Percentiles rank a stretch among this genome's conserved stretches.
phyloP scores from a whole-genome alignment of 345 rosid species.

The Aurinia saxatilis region DNA sequence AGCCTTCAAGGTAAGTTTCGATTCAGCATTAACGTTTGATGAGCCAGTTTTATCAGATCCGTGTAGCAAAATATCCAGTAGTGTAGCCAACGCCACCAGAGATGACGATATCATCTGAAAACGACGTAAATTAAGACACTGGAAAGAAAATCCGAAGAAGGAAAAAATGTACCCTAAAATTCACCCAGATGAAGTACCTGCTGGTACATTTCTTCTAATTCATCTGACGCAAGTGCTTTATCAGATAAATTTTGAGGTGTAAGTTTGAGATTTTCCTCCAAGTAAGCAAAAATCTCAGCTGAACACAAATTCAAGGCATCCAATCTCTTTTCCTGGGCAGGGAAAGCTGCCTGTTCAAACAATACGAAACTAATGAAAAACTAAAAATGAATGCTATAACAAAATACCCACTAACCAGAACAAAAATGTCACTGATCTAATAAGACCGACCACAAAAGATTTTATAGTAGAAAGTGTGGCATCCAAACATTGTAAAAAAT shows the following conservation, averaged over 20 bases:
- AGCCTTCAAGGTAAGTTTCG: constrained; percentile 73
- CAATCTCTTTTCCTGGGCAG: constrained; percentile 83
- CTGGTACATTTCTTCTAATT: constrained; percentile 84
- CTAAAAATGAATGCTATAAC: constrained; percentile 11
- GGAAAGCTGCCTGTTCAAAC: constrained; percentile 79
- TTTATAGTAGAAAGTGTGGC: constrained; percentile 2
- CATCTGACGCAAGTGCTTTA: constrained; percentile 79
- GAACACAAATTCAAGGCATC: constrained; percentile 75
- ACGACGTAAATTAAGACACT: constrained; percentile 15
- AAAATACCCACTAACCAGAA: background rate
- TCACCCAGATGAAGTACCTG: constrained; percentile 48
- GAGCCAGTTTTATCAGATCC: constrained; percentile 54
- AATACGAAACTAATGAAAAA: constrained; percentile 20
- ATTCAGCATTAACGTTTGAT: constrained; percentile 45
- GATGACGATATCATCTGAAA: constrained; percentile 81
- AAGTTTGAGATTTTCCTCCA: constrained; percentile 93
- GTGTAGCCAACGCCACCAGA: constrained; percentile 74
- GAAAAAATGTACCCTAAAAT: background rate
- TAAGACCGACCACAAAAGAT: background rate
- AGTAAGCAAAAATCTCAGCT: constrained; percentile 61
- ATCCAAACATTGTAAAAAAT: constrained; percentile 1
- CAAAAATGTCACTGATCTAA: constrained; percentile 1
- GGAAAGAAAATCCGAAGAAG: constrained; percentile 14
- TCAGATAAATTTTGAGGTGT: constrained; percentile 71
- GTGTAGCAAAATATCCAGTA: constrained; percentile 64